Base-by-base conservation (phyloP, 371 early-diverging fungal species). In the Mucor indicus region DNA sequence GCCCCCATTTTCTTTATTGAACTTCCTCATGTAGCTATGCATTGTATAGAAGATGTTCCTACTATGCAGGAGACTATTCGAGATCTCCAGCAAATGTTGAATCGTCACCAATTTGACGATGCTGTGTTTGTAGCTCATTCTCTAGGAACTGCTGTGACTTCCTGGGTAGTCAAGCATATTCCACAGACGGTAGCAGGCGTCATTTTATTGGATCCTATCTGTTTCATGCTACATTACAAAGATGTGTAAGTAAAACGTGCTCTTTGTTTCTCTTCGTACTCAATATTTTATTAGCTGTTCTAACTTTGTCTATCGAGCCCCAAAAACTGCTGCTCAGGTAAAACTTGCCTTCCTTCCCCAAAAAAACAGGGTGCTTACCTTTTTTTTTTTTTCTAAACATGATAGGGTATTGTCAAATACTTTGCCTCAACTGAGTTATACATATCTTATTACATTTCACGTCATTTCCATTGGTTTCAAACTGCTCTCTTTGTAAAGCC, bases 41-140 rank as follows among this genome's bases (percentile, higher is more conserved):
- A 81, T 13, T 72, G 85, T 24, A 55, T 72, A 0, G 84, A 81
- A 19, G 70, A 75, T 42, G 79, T 77, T 0, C 85, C 86, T 17
- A 75, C 77, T 0, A 80, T 79, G 50, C 76, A 77, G 17, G 81
- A 85, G 44, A 80, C 77, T 9, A 69, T 79, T 13, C 57, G 62
- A 12, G 86, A 83, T 48, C 48, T 88, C 15, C 81, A 83, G 46
- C 62, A 70, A 1, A 84, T 86, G 75, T 61, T 88, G 4, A 60
- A 61, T 20, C 50, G 49, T 5, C 84, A 84, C 44, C 70, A 73
- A 2, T 81, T 69, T 44, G 23, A 59, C 1, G 69, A 75, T 37
- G 89, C 89, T 9, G 72, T 77, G 10, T 83, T 87, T 57, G 75
- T 86, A 11, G 81, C 77, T 1, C 89, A 88, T 57, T 85, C 85